Percentiles rank a stretch among this genome's conserved stretches.
Evolutionary conservation across 2,329 filamentous ascomycete species (phyloP).

Genomic region (Diaporthe helianthi): DNA sequence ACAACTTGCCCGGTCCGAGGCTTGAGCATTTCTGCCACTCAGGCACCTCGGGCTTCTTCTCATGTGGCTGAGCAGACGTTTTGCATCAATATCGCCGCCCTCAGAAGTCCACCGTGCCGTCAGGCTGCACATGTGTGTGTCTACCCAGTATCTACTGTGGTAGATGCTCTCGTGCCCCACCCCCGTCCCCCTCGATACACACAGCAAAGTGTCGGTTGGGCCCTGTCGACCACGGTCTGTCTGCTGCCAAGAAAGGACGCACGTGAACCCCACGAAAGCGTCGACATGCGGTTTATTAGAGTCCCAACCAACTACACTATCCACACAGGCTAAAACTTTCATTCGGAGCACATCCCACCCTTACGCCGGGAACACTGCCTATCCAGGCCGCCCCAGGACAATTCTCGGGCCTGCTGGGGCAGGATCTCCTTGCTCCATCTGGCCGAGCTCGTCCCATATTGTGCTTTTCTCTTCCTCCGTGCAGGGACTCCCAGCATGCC

Average conservation of each 20-base stretch:
- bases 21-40: background rate
- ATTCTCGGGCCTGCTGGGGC: background rate
- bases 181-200: background rate
- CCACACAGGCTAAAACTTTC: slow-evolving; percentile 20
- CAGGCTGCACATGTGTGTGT: too few species aligned
- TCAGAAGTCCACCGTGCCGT: background rate
- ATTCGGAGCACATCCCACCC: slow-evolving; percentile 14
- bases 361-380: slow-evolving; percentile 18
- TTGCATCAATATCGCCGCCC: slow-evolving; percentile 11
- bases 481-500: slow-evolving; percentile 13
- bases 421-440: slow-evolving; percentile 13
- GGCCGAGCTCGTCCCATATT: slow-evolving; percentile 10
- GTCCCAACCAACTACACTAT: slow-evolving; percentile 26
- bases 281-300: slow-evolving; percentile 12
- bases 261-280: slow-evolving; percentile 22
- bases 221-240: background rate
- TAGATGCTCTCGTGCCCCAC: background rate
- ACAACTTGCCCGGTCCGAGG: background rate
- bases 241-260: background rate
- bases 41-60: too few species aligned
- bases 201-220: too few species aligned
- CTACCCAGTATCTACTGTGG: too few species aligned
- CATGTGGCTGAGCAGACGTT: slow-evolving; percentile 16
- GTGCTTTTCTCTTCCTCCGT: background rate
- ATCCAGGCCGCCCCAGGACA: slow-evolving; percentile 14